Conservation (phyloP, 768 basidiomycete genomes). For the Rhodosporidiobolus sp. region DNA sequence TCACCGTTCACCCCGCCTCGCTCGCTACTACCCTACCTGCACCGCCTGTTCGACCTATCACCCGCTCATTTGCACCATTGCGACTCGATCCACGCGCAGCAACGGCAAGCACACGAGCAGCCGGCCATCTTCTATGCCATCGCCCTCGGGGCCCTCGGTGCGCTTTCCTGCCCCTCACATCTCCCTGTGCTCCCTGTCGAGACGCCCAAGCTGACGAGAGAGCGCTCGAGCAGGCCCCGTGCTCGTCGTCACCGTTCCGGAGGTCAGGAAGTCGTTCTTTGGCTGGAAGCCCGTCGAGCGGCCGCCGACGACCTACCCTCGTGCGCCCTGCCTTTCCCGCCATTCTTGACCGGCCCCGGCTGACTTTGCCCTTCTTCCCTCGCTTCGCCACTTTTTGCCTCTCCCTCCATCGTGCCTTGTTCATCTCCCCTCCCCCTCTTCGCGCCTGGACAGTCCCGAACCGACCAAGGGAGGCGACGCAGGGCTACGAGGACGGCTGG, state of each 20-base stretch:
- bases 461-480: constrained; percentile 36
- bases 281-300: constrained; percentile 41
- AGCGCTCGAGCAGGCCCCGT: constrained; percentile 30
- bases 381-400: background rate
- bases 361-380: background rate
- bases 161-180: background rate
- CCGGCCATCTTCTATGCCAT: constrained; percentile 39
- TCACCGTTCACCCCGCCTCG: background rate
- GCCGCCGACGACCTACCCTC: constrained; percentile 43
- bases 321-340: constrained; percentile 21
- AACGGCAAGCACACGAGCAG: constrained; percentile 40
- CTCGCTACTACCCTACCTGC: background rate
- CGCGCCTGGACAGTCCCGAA: constrained; percentile 32
- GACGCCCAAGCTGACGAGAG: background rate
- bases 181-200: too few relatives aligned
- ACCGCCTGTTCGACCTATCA: background rate
- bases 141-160: constrained; percentile 34
- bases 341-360: background rate
- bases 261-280: constrained; percentile 40
- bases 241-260: constrained; percentile 41
- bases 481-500: constrained; percentile 46
- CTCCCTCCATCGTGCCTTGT: background rate
- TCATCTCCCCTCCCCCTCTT: too few relatives aligned
- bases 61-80: background rate
- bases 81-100: constrained; percentile 4